Percentiles rank a stretch among this genome's conserved stretches.
These are phyloP conservation scores for Dryadomyces quercus-mongolicae DNA, from an alignment of 2,329 filamentous ascomycete genomes.

Conservation along the genomic window DNA sequence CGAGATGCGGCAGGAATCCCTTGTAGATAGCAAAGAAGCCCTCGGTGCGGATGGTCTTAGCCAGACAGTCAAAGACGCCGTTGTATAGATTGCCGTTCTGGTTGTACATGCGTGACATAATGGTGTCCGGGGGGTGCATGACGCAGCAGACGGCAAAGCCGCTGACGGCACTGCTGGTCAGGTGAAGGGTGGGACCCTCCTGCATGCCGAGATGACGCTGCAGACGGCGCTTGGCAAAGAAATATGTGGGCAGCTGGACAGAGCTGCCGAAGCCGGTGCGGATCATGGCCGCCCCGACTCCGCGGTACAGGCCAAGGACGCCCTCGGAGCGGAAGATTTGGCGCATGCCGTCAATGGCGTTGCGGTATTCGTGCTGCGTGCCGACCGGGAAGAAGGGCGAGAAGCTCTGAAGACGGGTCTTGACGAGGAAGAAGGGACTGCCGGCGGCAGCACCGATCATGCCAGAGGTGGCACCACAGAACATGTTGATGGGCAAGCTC, in stretches of 20 bases:
- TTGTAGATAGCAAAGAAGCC: slow-evolving; percentile 93
- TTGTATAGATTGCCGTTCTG: slow-evolving; percentile 96
- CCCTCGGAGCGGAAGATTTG: slow-evolving; percentile 74
- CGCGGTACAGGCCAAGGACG: slow-evolving; percentile 71
- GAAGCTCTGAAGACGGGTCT: slow-evolving; percentile 89
- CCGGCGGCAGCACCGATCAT: slow-evolving; percentile 87
- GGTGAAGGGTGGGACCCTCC: slow-evolving; percentile 79
- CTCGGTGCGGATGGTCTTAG: slow-evolving; percentile 83
- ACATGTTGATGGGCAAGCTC: slow-evolving; percentile 82
- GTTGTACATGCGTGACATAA: slow-evolving; percentile 99
- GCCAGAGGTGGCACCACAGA: slow-evolving; percentile 79
- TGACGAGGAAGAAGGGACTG: slow-evolving; percentile 94
- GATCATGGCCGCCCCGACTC: slow-evolving; percentile 88
- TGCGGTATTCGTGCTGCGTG: slow-evolving; percentile 89
- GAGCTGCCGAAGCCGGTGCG: slow-evolving; percentile 91
- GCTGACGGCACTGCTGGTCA: slow-evolving; percentile 77
- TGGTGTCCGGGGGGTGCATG: slow-evolving; percentile 91
- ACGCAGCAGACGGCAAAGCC: slow-evolving; percentile 95
- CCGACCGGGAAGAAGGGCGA: slow-evolving; percentile 88
- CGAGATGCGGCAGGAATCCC: slow-evolving; percentile 89
- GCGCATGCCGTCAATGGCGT: slow-evolving; percentile 69
- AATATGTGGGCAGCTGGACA: slow-evolving; percentile 94
- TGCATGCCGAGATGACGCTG: slow-evolving; percentile 76
- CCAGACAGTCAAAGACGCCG: slow-evolving; percentile 82
- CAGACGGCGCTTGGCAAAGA: slow-evolving; percentile 85